phyloP scores from a whole-genome alignment of 2,329 filamentous ascomycete genomes.

The Cordyceps cicadae region DNA sequence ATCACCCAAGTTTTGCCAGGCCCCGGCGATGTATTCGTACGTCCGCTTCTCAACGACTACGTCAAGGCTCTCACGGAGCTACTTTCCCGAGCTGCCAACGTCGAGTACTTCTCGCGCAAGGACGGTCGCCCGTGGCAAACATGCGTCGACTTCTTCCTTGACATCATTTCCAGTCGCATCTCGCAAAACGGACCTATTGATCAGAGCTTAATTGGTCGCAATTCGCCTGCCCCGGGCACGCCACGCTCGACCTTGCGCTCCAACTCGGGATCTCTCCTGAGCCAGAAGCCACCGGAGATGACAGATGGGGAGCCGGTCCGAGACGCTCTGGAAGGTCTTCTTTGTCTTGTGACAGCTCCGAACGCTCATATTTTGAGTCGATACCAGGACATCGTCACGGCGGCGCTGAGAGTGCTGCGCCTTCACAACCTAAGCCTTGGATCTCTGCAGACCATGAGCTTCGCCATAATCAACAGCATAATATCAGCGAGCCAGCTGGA shows the following conservation, averaged over 20 bases:
- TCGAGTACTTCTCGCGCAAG: conserved; percentile 62
- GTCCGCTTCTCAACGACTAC: conserved; percentile 67
- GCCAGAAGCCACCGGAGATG: conserved; percentile 21
- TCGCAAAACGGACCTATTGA: conserved; percentile 32
- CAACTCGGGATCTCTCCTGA: conserved; percentile 21
- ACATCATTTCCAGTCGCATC: conserved; percentile 45
- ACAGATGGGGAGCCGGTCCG: conserved; percentile 27
- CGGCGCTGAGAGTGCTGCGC: conserved; percentile 53
- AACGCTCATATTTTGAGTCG: conserved; percentile 25
- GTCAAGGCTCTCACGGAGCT: conserved; percentile 65
- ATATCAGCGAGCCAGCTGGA: conserved; percentile 60
- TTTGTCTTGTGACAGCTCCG: conserved; percentile 18
- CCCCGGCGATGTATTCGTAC: conserved; percentile 53
- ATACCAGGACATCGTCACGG: conserved; percentile 46
- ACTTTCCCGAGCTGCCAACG: conserved; percentile 65
- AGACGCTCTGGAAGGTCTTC: conserved; percentile 52
- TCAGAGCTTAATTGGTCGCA: conserved; percentile 26
- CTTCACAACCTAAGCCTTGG: conserved; percentile 50
- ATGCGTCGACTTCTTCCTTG: conserved; percentile 63
- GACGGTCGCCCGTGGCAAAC: conserved; percentile 56
- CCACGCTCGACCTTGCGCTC: conserved; percentile 23
- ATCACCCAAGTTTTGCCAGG: conserved; percentile 66
- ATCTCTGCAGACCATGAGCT: conserved; percentile 61
- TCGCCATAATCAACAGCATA: conserved; percentile 66
- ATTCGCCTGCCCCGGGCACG: conserved; percentile 38